phyloP scores from a whole-genome alignment of 345 rosid species.

The Citrus trifoliata region DNA sequence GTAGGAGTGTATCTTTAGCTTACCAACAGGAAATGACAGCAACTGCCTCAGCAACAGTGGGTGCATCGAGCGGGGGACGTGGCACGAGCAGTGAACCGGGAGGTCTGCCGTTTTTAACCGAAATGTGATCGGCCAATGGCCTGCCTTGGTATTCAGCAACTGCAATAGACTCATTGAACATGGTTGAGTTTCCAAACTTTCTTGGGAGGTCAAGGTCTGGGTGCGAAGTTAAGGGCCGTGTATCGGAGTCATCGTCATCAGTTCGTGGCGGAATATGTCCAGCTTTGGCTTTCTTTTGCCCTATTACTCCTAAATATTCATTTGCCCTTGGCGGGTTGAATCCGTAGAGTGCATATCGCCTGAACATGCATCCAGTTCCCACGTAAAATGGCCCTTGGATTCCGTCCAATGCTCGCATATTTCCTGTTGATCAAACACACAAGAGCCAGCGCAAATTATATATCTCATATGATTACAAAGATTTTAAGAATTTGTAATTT shows the following conservation, averaged over 20 bases:
- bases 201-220: constrained; percentile 72
- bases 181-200: constrained; percentile 70
- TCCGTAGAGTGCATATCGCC: constrained; percentile 86
- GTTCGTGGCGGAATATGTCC: constrained; percentile 26
- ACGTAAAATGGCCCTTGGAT: constrained; percentile 93
- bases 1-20: neutral
- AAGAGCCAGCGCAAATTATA: too few relatives aligned
- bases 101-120: constrained; percentile 92
- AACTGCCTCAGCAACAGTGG: constrained; percentile 94
- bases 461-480: too few relatives aligned
- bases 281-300: constrained; percentile 54
- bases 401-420: constrained; percentile 94
- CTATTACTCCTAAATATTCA: constrained; percentile 69
- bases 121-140: constrained; percentile 86
- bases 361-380: constrained; percentile 94
- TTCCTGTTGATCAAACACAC: constrained; percentile 39
- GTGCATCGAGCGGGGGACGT: constrained; percentile 88
- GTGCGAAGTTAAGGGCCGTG: constrained; percentile 62
- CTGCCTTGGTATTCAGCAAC: constrained; percentile 89
- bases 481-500: too few relatives aligned
- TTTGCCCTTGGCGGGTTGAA: constrained; percentile 90
- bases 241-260: constrained; percentile 48
- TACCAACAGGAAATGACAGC: constrained; percentile 98
- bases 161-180: constrained; percentile 75
- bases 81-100: constrained; percentile 80